Evolutionary conservation across 1,284 basidiomycete genomes (phyloP).

Genomic region (Cronartium quercuum): DNA sequence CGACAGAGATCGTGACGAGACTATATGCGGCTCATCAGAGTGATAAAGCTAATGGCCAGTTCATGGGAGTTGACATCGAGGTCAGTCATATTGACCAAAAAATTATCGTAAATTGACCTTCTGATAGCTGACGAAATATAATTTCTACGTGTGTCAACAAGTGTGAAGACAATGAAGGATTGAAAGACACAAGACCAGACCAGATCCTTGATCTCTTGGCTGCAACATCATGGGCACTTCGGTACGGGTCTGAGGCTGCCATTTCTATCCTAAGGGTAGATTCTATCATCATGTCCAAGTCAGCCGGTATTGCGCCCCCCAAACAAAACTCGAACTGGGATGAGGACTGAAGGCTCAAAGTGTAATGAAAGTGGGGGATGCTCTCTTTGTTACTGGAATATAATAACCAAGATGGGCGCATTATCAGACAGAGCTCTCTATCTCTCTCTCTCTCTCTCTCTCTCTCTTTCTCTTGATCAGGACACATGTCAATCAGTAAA

Average conservation of each 20-base stretch:
- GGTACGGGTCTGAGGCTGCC: constrained; percentile 85
- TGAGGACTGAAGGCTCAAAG: constrained; percentile 39
- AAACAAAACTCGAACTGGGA: constrained; percentile 47
- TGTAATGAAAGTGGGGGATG: constrained; percentile 4
- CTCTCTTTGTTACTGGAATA: neutral
- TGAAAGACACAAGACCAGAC: constrained; percentile 59
- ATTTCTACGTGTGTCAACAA: constrained; percentile 46
- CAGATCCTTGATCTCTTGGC: constrained; percentile 76
- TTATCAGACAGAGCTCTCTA: neutral
- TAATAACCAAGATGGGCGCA: neutral
- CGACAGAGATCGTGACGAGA: constrained; percentile 81
- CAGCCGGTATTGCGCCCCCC: constrained; percentile 47
- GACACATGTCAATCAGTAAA: neutral
- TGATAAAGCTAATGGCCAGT: constrained; percentile 58
- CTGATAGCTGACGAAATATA: neutral
- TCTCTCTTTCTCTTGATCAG: neutral
- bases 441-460: neutral
- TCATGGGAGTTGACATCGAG: constrained; percentile 84
- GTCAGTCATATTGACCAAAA: constrained; percentile 50
- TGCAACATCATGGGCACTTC: constrained; percentile 82
- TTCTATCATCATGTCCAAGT: constrained; percentile 66
- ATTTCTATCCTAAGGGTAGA: constrained; percentile 90
- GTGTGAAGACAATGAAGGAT: constrained; percentile 66
- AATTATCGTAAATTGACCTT: neutral
- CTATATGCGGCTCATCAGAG: constrained; percentile 82